Evolutionary conservation across 2,329 filamentous ascomycete genomes (phyloP).

Genomic region (Neonectria magnoliae): DNA sequence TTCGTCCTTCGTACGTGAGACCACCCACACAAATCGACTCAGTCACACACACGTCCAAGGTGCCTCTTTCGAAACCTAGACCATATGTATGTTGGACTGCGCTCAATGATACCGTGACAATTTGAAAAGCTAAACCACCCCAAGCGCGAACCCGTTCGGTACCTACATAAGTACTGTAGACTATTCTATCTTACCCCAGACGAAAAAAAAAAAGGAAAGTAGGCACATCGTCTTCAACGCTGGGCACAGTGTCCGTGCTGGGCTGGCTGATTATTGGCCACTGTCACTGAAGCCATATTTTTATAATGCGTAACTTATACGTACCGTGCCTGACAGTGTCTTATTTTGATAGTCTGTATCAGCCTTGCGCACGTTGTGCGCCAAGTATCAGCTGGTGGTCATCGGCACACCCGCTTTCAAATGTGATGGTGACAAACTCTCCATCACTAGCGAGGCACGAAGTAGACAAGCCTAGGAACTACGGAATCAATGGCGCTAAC

Average conservation of each 20-base stretch:
- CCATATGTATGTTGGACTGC: neutral
- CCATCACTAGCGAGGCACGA: neutral
- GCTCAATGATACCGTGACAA: neutral
- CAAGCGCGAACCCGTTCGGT: neutral
- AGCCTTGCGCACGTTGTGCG: neutral
- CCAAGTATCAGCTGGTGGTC: no score
- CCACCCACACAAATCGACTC: slow-evolving; percentile 1
- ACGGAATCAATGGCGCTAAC: neutral
- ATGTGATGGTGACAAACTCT: neutral
- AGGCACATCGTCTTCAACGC: slow-evolving; percentile 10
- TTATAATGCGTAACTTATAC: no score
- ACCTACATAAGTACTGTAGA: neutral
- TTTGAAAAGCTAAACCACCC: neutral
- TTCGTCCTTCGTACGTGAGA: slow-evolving; percentile 3
- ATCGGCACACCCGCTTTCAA: neutral
- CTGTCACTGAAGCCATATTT: neutral
- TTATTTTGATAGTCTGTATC: neutral
- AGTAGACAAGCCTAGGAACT: neutral
- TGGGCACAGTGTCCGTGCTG: slow-evolving; percentile 14
- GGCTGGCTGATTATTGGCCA: neutral
- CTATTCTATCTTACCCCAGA: neutral
- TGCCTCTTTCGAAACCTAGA: slow-evolving; percentile 5
- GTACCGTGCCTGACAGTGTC: neutral
- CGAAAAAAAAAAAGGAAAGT: slow-evolving; percentile 4
- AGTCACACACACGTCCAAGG: neutral